Evolutionary conservation across 345 rosid genomes (phyloP).

Genomic region (Draba incana): DNA sequence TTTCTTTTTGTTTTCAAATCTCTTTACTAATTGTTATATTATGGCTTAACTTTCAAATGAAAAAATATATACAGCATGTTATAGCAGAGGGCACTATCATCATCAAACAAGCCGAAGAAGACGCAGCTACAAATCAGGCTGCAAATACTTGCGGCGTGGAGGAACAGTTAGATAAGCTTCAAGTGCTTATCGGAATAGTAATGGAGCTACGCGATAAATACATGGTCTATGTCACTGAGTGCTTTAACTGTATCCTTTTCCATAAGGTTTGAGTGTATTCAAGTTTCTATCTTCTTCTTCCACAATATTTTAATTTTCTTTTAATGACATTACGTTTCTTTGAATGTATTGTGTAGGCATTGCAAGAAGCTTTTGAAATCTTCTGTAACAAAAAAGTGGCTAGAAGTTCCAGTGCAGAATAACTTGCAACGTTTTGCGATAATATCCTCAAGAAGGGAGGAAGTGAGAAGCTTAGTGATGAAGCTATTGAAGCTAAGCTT

Average conservation of each 20-base stretch:
- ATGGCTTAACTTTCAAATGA: too few species aligned
- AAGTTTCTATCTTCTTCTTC: slow-evolving; percentile 5
- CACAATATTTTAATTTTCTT: slow-evolving; percentile 26
- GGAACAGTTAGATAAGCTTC: slow-evolving; percentile 47
- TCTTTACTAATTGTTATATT: background rate
- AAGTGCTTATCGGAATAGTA: slow-evolving; percentile 64
- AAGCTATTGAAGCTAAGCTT: slow-evolving; percentile 30
- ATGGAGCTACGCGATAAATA: slow-evolving; percentile 65
- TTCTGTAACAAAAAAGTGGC: slow-evolving; percentile 44
- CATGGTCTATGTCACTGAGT: slow-evolving; percentile 29
- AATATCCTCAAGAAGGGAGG: slow-evolving; percentile 37
- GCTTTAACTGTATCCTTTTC: slow-evolving; percentile 33
- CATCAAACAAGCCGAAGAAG: slow-evolving; percentile 90
- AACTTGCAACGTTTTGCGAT: slow-evolving; percentile 42
- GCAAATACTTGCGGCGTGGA: slow-evolving; percentile 28
- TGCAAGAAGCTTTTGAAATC: slow-evolving; percentile 42
- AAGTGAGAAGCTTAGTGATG: slow-evolving; percentile 34
- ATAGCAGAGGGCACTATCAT: slow-evolving; percentile 73
- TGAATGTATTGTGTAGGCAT: slow-evolving; percentile 22
- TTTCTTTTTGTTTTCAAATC: background rate
- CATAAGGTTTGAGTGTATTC: slow-evolving; percentile 15
- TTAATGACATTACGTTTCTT: background rate
- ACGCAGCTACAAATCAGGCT: slow-evolving; percentile 50
- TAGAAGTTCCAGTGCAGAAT: slow-evolving; percentile 39
- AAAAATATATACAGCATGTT: slow-evolving; percentile 52